Conservation (phyloP, 768 basidiomycete species). For the Cubamyces lactineus region DNA sequence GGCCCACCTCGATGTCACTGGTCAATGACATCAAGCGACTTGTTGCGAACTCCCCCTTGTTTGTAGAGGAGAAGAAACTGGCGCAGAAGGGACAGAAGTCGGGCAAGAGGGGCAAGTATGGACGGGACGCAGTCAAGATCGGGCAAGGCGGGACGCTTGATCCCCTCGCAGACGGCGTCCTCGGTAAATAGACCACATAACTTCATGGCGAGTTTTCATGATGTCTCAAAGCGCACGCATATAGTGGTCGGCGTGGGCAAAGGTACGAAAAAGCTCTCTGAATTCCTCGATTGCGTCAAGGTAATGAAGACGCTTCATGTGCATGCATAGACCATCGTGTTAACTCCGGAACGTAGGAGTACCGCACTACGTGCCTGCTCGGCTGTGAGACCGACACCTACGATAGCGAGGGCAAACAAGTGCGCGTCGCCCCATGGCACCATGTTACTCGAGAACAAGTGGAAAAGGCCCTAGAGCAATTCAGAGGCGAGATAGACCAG, state of each 20-base stretch:
- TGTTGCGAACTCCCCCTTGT: slow-evolving; percentile 75
- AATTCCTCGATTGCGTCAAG: slow-evolving; percentile 90
- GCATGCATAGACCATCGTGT: background rate
- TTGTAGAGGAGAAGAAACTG: slow-evolving; percentile 61
- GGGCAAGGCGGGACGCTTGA: slow-evolving; percentile 96
- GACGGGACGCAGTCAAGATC: slow-evolving; percentile 65
- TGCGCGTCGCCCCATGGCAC: slow-evolving; percentile 76
- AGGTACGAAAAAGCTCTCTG: slow-evolving; percentile 83
- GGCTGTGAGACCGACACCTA: slow-evolving; percentile 96
- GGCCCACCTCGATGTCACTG: slow-evolving; percentile 89
- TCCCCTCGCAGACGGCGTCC: slow-evolving; percentile 86
- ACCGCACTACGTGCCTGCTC: slow-evolving; percentile 85
- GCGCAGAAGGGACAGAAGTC: slow-evolving; percentile 43
- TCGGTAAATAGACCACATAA: slow-evolving; percentile 24
- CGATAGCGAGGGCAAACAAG: slow-evolving; percentile 85
- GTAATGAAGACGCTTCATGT: slow-evolving; percentile 36
- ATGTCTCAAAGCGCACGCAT: slow-evolving; percentile 1
- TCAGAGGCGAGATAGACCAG: slow-evolving; percentile 88
- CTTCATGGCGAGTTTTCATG: background rate
- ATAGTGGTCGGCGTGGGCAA: slow-evolving; percentile 87
- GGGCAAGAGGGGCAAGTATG: slow-evolving; percentile 38
- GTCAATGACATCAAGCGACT: slow-evolving; percentile 85
- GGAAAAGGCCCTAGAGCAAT: slow-evolving; percentile 66
- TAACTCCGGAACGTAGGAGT: slow-evolving; percentile 62
- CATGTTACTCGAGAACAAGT: slow-evolving; percentile 83